Evolutionary conservation across 192 early-diverging fungal species (phyloP).

Genomic region (Allomyces macrogynus): DNA sequence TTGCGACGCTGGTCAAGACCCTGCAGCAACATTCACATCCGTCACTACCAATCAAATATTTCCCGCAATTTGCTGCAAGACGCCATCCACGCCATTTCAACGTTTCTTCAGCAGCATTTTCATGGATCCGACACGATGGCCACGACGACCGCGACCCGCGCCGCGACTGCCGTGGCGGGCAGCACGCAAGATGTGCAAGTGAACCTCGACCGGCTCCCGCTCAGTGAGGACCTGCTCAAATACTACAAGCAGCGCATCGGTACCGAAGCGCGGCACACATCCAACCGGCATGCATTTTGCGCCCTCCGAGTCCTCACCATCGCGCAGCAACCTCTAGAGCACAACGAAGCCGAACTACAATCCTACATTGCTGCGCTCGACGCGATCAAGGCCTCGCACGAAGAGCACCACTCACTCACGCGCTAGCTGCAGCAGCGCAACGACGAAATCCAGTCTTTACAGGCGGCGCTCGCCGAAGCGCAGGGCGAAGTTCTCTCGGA

Average conservation of each 20-base stretch:
- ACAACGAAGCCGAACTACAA: background rate
- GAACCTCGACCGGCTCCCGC: conserved; percentile 6
- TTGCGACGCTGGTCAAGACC: too few relatives aligned
- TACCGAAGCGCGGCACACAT: background rate
- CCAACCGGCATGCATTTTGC: too few relatives aligned
- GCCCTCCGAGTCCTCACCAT: too few relatives aligned
- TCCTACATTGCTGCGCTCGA: background rate
- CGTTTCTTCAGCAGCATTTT: too few relatives aligned
- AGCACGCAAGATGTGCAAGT: background rate
- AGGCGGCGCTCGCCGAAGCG: conserved; percentile 21
- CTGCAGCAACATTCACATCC: too few relatives aligned
- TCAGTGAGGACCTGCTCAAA: conserved; percentile 13
- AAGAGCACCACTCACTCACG: conserved; percentile 19
- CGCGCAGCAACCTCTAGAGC: background rate
- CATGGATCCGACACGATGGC: too few relatives aligned
- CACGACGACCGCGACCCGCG: too few relatives aligned
- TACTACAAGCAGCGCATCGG: conserved; percentile 16
- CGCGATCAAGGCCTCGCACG: conserved; percentile 14
- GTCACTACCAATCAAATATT: too few relatives aligned
- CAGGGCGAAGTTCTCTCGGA: conserved; percentile 27
- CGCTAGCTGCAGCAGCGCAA: conserved; percentile 27
- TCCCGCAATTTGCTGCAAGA: too few relatives aligned
- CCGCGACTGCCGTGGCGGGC: too few relatives aligned
- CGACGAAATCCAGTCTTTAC: conserved; percentile 21
- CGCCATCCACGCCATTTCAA: too few relatives aligned